Percentiles rank a stretch among this genome's conserved stretches.
Conservation (phyloP, 2,329 filamentous ascomycete species). For the Diaporthe batatas region DNA sequence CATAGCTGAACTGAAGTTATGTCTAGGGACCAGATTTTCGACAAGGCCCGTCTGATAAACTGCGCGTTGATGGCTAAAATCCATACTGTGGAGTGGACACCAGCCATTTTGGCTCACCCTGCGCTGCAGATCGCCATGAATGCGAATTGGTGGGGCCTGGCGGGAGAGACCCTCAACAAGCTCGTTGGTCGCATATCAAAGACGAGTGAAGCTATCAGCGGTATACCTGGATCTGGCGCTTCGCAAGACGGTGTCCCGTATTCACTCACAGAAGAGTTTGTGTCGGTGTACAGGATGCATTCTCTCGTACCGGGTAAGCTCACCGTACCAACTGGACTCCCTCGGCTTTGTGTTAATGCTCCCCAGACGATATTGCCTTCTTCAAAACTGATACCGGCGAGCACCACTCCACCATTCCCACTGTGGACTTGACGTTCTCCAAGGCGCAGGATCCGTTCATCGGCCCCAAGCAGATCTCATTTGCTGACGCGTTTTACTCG, state of each 20-base stretch:
- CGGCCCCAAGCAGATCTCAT: background rate
- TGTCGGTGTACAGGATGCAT: constrained; percentile 20
- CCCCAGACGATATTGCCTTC: constrained; percentile 11
- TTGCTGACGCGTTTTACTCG: constrained; percentile 19
- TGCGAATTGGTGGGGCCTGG: constrained; percentile 61
- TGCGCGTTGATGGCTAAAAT: constrained; percentile 61
- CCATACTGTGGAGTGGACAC: constrained; percentile 64
- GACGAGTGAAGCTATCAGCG: constrained; percentile 54
- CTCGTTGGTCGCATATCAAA: constrained; percentile 56
- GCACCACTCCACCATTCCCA: constrained; percentile 19
- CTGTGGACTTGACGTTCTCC: constrained; percentile 20
- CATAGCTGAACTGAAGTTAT: background rate
- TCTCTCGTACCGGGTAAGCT: constrained; percentile 4
- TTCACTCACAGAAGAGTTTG: constrained; percentile 21
- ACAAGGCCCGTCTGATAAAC: constrained; percentile 6
- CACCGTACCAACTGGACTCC: rapidly evolving
- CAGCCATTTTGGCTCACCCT: constrained; percentile 60
- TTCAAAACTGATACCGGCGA: background rate
- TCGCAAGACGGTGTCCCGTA: constrained; percentile 16
- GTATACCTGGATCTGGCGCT: constrained; percentile 44
- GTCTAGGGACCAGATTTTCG: background rate
- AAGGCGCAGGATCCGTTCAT: background rate
- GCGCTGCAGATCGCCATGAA: constrained; percentile 57
- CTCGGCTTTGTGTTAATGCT: background rate
- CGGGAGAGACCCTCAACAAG: constrained; percentile 57